phyloP scores from a whole-genome alignment of 257 asterid genomes.

The Echites panduratus region DNA sequence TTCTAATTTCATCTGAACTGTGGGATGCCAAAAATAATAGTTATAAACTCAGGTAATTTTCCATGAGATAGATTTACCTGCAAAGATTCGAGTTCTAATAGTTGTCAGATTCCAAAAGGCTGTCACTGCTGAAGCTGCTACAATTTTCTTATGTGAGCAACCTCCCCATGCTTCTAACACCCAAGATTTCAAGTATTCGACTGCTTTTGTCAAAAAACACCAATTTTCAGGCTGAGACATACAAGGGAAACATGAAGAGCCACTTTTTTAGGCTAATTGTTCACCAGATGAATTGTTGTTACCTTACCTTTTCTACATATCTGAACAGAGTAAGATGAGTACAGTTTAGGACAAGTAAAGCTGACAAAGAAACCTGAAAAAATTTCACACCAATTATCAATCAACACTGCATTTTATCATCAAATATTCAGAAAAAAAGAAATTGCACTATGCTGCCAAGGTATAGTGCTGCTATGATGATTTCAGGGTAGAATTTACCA shows the following conservation, averaged over 20 bases:
- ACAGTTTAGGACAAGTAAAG: constrained; percentile 69
- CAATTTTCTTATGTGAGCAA: constrained; percentile 77
- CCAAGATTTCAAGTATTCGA: constrained; percentile 34
- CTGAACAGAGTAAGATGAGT: constrained; percentile 44
- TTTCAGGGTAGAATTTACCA: constrained; percentile 33
- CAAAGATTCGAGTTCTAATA: constrained; percentile 63
- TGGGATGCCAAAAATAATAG: background rate
- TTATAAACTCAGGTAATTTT: background rate
- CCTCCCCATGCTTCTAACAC: constrained; percentile 57
- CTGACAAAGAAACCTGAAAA: constrained; percentile 65
- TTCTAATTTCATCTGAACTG: background rate
- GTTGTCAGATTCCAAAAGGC: constrained; percentile 90
- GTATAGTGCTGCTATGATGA: background rate
- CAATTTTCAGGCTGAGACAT: background rate
- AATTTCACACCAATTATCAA: background rate
- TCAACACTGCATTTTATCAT: background rate
- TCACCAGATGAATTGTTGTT: background rate
- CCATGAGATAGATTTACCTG: constrained; percentile 40
- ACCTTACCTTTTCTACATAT: constrained; percentile 60
- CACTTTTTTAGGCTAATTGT: background rate
- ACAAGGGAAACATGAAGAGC: background rate
- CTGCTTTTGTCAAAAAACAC: constrained; percentile 31
- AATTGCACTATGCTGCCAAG: background rate
- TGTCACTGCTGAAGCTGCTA: constrained; percentile 55
- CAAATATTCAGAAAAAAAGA: background rate